Base-by-base conservation (phyloP, 257 asterid genomes). In the Primulina huaijiensis region DNA sequence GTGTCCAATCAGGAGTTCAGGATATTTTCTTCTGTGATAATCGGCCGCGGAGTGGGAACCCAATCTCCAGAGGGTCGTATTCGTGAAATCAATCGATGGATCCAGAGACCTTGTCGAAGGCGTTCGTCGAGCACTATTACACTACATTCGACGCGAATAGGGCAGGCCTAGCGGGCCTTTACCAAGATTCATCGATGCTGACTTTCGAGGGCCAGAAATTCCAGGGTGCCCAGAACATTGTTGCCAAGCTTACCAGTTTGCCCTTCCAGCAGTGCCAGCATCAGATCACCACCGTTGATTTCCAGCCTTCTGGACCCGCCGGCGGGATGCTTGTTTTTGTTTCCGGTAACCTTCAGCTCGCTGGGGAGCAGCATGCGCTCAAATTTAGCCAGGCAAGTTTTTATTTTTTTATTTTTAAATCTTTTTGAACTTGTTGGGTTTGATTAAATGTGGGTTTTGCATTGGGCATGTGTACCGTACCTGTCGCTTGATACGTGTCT, bases 191-290 rank as follows among this genome's bases (percentile, higher is more conserved):
- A 0, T 80, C 86, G 17, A 85, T 85, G 88, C 74, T 85, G 66
- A 74, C 82, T 6, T 85, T 85, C 35, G 90, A 85, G 77, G 90
- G 88, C 37, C 80, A 80, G 79, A 80, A 78, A 79, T 64, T 77
- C 69, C 84, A 74, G 50, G 90, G 90, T 7, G 62, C 80, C 8
- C 80, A 72, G 34, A 78, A 68, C 46, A 85, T 82, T 25, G 72
- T 69, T 2, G 68, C 75, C 5, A 82, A 85, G 68, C 81, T 85
- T 63, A 74, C 79, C 31, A 6, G 67, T 62, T 77, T 85, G 12
- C 84, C 88, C 5, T 85, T 82, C 71, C 88, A 82, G 79, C 86
- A 82, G 78, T 85, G 90, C 74, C 75, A 85, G 71, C 90, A 85
- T 62, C 64, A 19, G 4, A 78, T 82, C 77, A 68, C 83, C 65